Evolutionary conservation across 1,284 basidiomycete genomes (phyloP), one percentile per base, ranked within the genome.

Genomic region (Puccinia polysora): DNA sequence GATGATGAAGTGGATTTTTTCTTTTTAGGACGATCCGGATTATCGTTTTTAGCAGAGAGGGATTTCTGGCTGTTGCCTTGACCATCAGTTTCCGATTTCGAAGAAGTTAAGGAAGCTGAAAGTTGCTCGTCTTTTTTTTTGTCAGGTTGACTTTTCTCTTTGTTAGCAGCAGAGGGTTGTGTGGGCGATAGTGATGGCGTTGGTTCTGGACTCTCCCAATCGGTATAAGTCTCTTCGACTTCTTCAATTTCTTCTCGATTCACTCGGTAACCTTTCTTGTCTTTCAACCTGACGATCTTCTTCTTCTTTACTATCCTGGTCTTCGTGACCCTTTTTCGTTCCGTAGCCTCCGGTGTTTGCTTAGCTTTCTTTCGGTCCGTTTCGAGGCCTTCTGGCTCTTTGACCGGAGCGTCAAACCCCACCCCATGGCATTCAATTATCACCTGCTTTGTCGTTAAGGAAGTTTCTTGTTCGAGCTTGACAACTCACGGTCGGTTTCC

Each of bases 221-320:
- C 67, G 2, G 56, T 62, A 30, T 70, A 70, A n/a, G 43, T 70
- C 36, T 70, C 67, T 38, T 70, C 67, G 4, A 70, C 47, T 12
- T 70, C 58, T 53, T 70, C 67, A 20, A 70, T 53, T 23, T 70
- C 67, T 62, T 70, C 67, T 50, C 55, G 40, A 28, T 59, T 70
- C 12, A 70, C 67, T 23, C 56, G 25, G 34, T 60, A 70, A 4
- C 67, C 67, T 23, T 50, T 60, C 34, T 60, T 70, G 20, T 70
- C 67, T 20, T 70, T 70, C 43, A 70, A 55, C 18, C 67, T 14
- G 7, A 70, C 67, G 20, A 49, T 62, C 36, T 70, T 70, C 32
- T 47, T 70, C 67, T 62, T 70, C 58, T 70, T 34, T 12, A 70
- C 47, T 14, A 70, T 60, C 36, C 67, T 28, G 5, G 67, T 70